These are phyloP conservation scores for Anethum foeniculum DNA, from an alignment of 140 eudicot species.

Conservation along the genomic window DNA sequence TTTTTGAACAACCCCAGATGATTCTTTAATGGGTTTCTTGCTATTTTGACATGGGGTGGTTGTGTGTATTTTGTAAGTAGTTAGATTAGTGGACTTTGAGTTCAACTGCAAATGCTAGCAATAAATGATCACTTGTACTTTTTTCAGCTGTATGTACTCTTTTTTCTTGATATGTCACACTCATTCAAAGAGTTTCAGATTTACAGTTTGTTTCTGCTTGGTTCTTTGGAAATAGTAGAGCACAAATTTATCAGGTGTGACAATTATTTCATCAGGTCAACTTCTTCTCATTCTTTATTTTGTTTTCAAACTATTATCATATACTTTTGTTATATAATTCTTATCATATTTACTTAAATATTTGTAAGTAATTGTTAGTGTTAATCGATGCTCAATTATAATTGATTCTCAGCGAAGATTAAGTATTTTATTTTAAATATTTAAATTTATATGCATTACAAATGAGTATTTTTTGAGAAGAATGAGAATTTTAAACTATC, in stretches of 20 bases:
- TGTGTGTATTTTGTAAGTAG: neutral
- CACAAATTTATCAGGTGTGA: neutral
- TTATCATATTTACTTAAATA: too few species aligned
- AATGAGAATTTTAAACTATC: too few species aligned
- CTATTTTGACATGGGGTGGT: neutral
- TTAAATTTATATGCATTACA: too few species aligned
- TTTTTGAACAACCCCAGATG: neutral
- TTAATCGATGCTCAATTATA: too few species aligned
- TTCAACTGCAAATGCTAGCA: neutral
- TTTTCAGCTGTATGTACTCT: neutral
- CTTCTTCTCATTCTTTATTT: neutral
- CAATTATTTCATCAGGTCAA: constrained; percentile 1
- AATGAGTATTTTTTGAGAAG: too few species aligned
- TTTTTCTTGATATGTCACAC: neutral
- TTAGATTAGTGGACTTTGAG: neutral
- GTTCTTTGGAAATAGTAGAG: neutral
- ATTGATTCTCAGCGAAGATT: too few species aligned
- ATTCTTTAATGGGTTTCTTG: neutral
- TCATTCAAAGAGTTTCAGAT: neutral
- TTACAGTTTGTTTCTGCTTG: neutral
- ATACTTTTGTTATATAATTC: too few species aligned
- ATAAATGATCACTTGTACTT: neutral
- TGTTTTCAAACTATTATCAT: too few species aligned
- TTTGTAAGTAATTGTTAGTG: too few species aligned
- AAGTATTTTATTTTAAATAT: too few species aligned